Evolutionary conservation across 257 asterid species (phyloP).

Genomic region (Plectranthus barbatus): DNA sequence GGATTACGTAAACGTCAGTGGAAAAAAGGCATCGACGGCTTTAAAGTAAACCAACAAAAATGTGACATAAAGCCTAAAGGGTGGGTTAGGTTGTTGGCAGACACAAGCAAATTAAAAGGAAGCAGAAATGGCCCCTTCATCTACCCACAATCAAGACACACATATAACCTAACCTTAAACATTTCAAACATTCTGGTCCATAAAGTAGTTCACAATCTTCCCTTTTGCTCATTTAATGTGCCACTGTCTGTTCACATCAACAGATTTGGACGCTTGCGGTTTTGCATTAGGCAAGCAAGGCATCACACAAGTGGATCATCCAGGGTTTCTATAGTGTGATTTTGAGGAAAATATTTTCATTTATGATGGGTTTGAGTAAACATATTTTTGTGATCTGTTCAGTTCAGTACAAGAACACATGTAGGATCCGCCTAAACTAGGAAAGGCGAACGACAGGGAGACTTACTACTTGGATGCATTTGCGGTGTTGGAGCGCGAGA

Average conservation of each 20-base stretch:
- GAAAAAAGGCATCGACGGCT: neutral
- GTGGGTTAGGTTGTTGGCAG: slow-evolving; percentile 14
- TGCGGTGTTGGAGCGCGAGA: slow-evolving; percentile 34
- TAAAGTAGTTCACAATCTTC: slow-evolving; percentile 4
- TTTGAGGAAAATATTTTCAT: slow-evolving; percentile 9
- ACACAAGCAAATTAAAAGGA: slow-evolving; percentile 10
- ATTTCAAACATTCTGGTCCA: slow-evolving; percentile 16
- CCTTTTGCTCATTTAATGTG: slow-evolving; percentile 7
- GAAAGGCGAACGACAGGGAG: neutral
- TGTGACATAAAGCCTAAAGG: slow-evolving; percentile 18
- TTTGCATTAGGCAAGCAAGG: no score
- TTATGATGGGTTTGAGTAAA: neutral
- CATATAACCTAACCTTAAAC: slow-evolving; percentile 16
- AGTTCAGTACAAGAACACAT: slow-evolving; percentile 14
- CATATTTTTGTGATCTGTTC: neutral
- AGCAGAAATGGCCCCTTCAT: slow-evolving; percentile 24
- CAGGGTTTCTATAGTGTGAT: no score
- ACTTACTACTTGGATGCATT: slow-evolving; percentile 39
- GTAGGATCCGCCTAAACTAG: slow-evolving; percentile 7
- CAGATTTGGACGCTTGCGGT: neutral
- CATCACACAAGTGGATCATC: no score
- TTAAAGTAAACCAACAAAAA: neutral
- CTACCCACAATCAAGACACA: slow-evolving; percentile 31
- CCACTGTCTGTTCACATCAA: neutral
- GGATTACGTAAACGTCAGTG: neutral